phyloP scores from a whole-genome alignment of 345 rosid genomes.

The Aegle marmelos region DNA sequence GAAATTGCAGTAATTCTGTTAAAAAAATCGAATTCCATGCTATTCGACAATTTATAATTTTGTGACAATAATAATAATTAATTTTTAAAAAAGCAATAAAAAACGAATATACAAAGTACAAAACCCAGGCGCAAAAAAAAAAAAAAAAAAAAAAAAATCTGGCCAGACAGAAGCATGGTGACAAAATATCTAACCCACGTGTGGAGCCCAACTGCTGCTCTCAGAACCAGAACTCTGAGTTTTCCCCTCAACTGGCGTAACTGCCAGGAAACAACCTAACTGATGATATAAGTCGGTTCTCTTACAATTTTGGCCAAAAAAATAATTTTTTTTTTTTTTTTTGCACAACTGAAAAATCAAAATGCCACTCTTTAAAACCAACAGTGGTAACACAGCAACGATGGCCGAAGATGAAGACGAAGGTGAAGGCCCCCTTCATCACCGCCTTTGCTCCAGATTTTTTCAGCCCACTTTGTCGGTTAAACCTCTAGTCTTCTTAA shows the following conservation, averaged over 20 bases:
- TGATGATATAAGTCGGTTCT: not conserved
- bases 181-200: slow-evolving; percentile 10
- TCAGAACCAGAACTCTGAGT: not conserved
- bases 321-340: too few relatives aligned
- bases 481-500: not conserved
- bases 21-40: too few relatives aligned
- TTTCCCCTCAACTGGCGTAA: not conserved
- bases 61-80: too few relatives aligned
- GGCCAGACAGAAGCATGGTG: not conserved
- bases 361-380: slow-evolving; percentile 4
- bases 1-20: too few relatives aligned
- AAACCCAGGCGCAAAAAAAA: too few relatives aligned
- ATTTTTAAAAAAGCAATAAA: too few relatives aligned
- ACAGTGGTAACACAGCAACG: not conserved
- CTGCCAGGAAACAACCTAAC: slow-evolving; percentile 11
- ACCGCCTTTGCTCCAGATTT: slow-evolving; percentile 52
- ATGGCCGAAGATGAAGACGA: slow-evolving; percentile 19
- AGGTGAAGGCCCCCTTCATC: not conserved
- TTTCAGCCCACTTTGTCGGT: slow-evolving; percentile 53
- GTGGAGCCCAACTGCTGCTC: slow-evolving; percentile 16
- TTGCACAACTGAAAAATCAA: not conserved
- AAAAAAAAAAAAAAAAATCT: too few relatives aligned
- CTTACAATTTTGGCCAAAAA: not conserved
- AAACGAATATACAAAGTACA: too few relatives aligned
- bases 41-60: too few relatives aligned